phyloP scores from a whole-genome alignment of 352 stramenopile genomes.

The Globisporangium paddicum region DNA sequence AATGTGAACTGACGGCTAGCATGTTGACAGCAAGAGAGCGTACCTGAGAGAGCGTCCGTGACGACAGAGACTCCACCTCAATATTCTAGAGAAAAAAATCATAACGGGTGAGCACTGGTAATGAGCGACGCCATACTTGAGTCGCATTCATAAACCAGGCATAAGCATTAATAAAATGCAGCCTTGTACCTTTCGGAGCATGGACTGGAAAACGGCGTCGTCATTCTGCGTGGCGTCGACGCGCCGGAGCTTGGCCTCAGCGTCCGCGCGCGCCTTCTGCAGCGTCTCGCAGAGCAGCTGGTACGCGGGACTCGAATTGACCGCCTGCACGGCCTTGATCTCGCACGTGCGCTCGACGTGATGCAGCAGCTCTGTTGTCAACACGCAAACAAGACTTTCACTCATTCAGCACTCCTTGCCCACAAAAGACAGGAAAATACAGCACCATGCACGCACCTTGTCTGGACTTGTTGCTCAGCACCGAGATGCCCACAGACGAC shows the following conservation, averaged over 20 bases:
- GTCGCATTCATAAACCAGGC: background rate
- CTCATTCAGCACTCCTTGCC: background rate
- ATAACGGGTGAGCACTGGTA: background rate
- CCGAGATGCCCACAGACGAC: constrained; percentile 5
- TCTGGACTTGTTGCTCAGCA: constrained; percentile 13
- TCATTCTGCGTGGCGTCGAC: constrained; percentile 15
- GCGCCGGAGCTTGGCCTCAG: constrained; percentile 35
- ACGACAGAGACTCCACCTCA: constrained; percentile 32
- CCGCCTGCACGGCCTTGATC: constrained; percentile 42
- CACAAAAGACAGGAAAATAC: background rate
- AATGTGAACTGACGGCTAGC: no score
- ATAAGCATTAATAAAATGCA: background rate
- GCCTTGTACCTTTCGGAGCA: constrained; percentile 24
- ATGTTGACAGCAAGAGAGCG: background rate
- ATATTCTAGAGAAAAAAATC: constrained; percentile 1
- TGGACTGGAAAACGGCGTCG: constrained; percentile 15
- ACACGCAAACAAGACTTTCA: background rate
- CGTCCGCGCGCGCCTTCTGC: constrained; percentile 45
- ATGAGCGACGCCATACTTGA: background rate
- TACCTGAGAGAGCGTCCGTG: constrained; percentile 34
- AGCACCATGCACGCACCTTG: constrained; percentile 35
- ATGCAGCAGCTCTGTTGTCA: constrained; percentile 41
- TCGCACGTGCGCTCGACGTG: constrained; percentile 64
- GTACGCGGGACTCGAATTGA: constrained; percentile 55
- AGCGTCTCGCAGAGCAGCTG: constrained; percentile 55